These are phyloP conservation scores for Neurospora sp. DNA, from an alignment of 495 filamentous ascomycete species.

Conservation along the genomic window DNA sequence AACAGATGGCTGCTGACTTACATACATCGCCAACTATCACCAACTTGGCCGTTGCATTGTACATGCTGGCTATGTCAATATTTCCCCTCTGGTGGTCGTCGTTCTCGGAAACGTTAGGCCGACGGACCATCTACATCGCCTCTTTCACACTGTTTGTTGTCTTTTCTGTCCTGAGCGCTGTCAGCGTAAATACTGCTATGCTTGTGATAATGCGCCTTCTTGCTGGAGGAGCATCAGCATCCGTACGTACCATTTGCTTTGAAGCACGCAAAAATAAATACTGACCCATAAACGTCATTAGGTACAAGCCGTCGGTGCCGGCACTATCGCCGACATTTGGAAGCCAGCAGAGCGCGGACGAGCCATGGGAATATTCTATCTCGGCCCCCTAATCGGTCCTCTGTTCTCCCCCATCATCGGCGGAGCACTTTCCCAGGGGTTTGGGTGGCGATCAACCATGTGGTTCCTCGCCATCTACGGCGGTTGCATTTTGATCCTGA, in stretches of 20 bases:
- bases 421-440: slow-evolving; percentile 58
- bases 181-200: slow-evolving; percentile 71
- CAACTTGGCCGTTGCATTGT: slow-evolving; percentile 76
- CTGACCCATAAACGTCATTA: background rate
- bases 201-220: slow-evolving; percentile 77
- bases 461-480: slow-evolving; percentile 83
- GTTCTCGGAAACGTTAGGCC: slow-evolving; percentile 75
- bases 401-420: slow-evolving; percentile 81
- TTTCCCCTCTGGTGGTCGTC: slow-evolving; percentile 94
- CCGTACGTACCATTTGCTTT: slow-evolving; percentile 10
- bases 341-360: slow-evolving; percentile 65
- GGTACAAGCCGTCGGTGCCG: slow-evolving; percentile 87
- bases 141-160: slow-evolving; percentile 76
- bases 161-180: slow-evolving; percentile 62
- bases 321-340: slow-evolving; percentile 91
- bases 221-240: slow-evolving; percentile 74
- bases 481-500: slow-evolving; percentile 47
- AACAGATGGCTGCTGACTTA: slow-evolving; percentile 56
- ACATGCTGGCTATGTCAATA: slow-evolving; percentile 84
- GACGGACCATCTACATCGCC: slow-evolving; percentile 74
- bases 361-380: slow-evolving; percentile 91
- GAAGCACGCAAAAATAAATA: background rate
- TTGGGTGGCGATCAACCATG: slow-evolving; percentile 76
- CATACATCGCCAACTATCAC: slow-evolving; percentile 57
- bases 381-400: slow-evolving; percentile 80